Percentiles rank a stretch among this genome's conserved stretches.
Conservation (phyloP, 208 protist genomes). For the Acanthamoeba triangularis region DNA sequence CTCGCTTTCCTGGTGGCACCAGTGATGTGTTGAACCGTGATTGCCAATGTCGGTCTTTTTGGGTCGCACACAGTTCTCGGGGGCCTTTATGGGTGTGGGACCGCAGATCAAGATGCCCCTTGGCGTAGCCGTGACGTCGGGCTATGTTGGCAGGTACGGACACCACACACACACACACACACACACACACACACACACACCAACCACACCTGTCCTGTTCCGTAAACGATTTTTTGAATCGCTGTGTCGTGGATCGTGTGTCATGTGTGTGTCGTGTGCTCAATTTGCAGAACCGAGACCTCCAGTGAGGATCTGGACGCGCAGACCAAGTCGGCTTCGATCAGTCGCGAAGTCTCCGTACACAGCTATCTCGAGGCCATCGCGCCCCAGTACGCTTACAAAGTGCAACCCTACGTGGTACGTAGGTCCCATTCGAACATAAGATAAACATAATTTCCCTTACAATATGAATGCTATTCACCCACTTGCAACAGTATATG, state of each 20-base stretch:
- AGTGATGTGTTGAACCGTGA: too few relatives aligned
- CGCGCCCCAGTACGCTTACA: background rate
- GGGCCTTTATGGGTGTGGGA: background rate
- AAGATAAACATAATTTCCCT: too few relatives aligned
- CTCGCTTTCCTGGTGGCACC: background rate
- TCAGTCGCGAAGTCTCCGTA: background rate
- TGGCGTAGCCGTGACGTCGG: background rate
- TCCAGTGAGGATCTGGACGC: background rate
- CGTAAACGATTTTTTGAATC: too few relatives aligned
- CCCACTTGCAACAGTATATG: too few relatives aligned
- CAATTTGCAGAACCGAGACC: background rate
- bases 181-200: too few relatives aligned
- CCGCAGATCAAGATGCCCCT: background rate
- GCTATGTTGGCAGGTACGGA: background rate
- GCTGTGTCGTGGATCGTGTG: too few relatives aligned
- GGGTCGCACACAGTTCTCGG: background rate
- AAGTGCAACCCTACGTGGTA: constrained; percentile 19
- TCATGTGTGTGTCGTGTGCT: too few relatives aligned
- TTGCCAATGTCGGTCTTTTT: background rate
- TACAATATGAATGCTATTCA: too few relatives aligned
- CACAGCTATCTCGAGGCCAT: constrained; percentile 10
- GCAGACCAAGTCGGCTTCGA: background rate
- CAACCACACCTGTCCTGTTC: too few relatives aligned
- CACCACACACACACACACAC: too few relatives aligned
- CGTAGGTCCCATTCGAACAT: background rate